A percentile compares a stretch with the other conserved stretches of the same genome.
Evolutionary conservation across 441 rosid genomes (phyloP).

Genomic region (Syzygium syzygioides): DNA sequence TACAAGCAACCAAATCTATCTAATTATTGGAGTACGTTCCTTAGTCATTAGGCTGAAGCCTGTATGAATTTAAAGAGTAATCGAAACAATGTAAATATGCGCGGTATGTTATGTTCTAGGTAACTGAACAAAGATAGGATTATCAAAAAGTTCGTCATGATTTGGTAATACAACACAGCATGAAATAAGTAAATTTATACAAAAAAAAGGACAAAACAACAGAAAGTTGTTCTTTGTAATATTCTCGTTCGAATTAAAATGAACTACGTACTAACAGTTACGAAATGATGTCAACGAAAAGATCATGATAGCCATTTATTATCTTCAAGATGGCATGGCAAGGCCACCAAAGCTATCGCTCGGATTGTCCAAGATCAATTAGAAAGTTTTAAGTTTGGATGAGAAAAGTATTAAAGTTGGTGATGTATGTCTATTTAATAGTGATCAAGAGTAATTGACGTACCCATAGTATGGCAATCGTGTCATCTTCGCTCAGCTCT

Average conservation of each 20-base stretch:
- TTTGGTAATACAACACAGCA: neutral
- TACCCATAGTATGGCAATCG: slow-evolving; percentile 79
- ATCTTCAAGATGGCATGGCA: neutral
- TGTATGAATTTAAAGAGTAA: neutral
- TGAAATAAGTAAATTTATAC: neutral
- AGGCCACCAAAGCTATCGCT: neutral
- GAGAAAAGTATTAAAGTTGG: neutral
- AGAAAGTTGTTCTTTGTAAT: neutral
- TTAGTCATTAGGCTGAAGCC: neutral
- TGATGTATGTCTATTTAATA: no score
- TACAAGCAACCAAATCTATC: neutral
- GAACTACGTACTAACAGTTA: neutral
- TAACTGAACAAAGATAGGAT: neutral
- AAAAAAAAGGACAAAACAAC: neutral
- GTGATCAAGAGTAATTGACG: neutral
- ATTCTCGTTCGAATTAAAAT: neutral
- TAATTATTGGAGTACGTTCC: neutral
- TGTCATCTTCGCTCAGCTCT: slow-evolving; percentile 65
- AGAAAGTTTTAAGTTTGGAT: neutral
- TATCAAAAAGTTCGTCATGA: neutral
- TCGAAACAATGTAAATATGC: neutral
- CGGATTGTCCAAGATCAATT: neutral
- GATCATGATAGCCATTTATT: neutral
- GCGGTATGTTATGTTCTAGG: neutral
- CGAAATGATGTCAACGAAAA: neutral